Evolutionary conservation across 768 basidiomycete genomes (phyloP).

Genomic region (Tylopilus sp.): DNA sequence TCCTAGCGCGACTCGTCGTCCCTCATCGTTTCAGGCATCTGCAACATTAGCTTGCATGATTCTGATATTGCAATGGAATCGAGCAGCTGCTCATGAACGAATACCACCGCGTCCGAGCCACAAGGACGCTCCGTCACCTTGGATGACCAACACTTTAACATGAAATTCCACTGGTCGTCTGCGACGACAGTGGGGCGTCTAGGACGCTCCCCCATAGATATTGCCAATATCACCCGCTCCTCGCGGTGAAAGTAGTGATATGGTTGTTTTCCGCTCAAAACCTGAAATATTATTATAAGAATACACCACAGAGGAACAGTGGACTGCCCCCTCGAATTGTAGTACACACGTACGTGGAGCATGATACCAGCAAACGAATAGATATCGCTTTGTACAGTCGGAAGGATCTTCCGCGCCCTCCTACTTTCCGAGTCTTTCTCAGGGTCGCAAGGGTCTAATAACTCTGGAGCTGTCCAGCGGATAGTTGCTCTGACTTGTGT

Average conservation of each 20-base stretch:
- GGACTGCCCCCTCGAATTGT: too few relatives aligned
- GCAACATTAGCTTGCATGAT: not conserved
- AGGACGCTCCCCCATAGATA: constrained; percentile 13
- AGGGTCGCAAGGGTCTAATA: constrained; percentile 23
- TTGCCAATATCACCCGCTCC: constrained; percentile 14
- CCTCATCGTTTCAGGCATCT: not conserved
- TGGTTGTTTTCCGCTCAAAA: constrained; percentile 20
- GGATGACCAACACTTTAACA: constrained; percentile 27
- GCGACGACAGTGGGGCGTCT: constrained; percentile 12
- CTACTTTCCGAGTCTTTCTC: too few relatives aligned
- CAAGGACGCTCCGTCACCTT: constrained; percentile 31
- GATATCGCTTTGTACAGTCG: constrained; percentile 36
- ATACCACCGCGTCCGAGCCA: constrained; percentile 24
- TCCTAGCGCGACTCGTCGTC: not conserved
- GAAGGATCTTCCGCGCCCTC: constrained; percentile 10
- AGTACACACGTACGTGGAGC: constrained; percentile 19
- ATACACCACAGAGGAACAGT: too few relatives aligned
- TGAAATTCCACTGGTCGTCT: constrained; percentile 24
- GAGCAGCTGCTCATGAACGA: constrained; percentile 17
- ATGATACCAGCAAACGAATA: constrained; percentile 30
- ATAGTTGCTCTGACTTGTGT: constrained; percentile 37
- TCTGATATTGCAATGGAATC: not conserved
- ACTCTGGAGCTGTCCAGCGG: constrained; percentile 46
- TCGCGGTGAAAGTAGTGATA: constrained; percentile 23
- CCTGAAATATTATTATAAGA: too few relatives aligned